A percentile compares a stretch with the other conserved stretches of the same genome.
Conservation (phyloP, 345 rosid species). For the Hibiscus trionum region DNA sequence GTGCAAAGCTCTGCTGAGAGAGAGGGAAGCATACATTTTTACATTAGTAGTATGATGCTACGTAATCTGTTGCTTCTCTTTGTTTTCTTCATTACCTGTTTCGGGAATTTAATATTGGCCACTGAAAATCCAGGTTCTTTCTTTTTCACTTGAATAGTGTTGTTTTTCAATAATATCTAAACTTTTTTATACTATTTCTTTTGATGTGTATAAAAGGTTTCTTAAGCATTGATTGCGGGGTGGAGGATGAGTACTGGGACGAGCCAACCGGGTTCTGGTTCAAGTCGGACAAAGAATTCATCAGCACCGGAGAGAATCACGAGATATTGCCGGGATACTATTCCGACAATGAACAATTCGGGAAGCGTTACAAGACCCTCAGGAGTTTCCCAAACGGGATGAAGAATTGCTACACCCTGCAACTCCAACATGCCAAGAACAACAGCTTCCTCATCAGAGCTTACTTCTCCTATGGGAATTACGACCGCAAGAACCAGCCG, state of each 20-base stretch:
- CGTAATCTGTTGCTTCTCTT: background rate
- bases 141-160: too few species aligned
- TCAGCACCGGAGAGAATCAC: constrained; percentile 3
- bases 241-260: background rate
- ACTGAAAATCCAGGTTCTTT: background rate
- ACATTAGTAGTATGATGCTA: background rate
- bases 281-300: constrained; percentile 12
- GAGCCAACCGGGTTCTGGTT: background rate
- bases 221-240: constrained; percentile 23
- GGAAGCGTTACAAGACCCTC: background rate
- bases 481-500: background rate
- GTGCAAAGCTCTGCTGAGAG: background rate
- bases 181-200: background rate
- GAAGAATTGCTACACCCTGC: constrained; percentile 22
- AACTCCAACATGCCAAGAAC: constrained; percentile 10
- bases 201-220: background rate
- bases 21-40: background rate
- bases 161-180: too few species aligned
- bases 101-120: background rate
- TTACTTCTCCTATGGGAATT: constrained; percentile 19
- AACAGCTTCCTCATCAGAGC: constrained; percentile 10
- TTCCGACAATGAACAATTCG: background rate
- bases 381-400: constrained; percentile 16
- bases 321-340: background rate
- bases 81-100: background rate